A percentile compares a stretch with the other conserved stretches of the same genome.
Conservation (phyloP, 768 basidiomycete species). For the Mrakia gelida region DNA sequence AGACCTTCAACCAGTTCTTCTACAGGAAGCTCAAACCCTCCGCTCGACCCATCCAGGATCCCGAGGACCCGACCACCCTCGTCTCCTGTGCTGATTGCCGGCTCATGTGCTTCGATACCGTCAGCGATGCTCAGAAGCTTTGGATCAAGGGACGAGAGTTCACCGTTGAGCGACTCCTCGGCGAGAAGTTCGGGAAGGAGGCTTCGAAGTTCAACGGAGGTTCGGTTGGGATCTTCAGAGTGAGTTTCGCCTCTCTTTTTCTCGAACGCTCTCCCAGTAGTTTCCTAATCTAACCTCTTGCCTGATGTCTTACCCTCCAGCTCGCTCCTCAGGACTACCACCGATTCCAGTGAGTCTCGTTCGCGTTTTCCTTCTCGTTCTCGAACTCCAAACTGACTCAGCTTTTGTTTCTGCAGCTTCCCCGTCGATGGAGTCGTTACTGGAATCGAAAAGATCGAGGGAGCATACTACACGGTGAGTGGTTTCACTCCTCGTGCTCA, state of each 20-base stretch:
- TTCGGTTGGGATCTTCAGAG: slow-evolving; percentile 53
- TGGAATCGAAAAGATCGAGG: slow-evolving; percentile 71
- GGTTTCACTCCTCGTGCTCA: no score
- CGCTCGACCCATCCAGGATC: slow-evolving; percentile 69
- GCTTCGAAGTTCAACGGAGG: slow-evolving; percentile 72
- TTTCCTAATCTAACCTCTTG: no score
- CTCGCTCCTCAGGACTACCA: slow-evolving; percentile 93
- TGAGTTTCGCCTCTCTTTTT: no score
- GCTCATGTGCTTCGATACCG: slow-evolving; percentile 87
- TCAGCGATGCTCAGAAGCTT: slow-evolving; percentile 74
- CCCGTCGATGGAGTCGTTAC: slow-evolving; percentile 83
- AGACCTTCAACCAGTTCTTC: slow-evolving; percentile 87
- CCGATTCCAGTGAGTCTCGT: slow-evolving; percentile 56
- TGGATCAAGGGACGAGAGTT: slow-evolving; percentile 99
- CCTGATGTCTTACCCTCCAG: no score
- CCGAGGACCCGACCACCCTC: slow-evolving; percentile 68
- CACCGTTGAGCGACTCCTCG: slow-evolving; percentile 70
- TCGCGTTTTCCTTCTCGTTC: not conserved
- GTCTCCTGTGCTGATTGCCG: slow-evolving; percentile 92
- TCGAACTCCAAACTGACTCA: not conserved
- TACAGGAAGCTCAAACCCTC: slow-evolving; percentile 75
- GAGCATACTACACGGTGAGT: slow-evolving; percentile 78
- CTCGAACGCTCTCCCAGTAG: no score
- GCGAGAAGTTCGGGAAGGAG: slow-evolving; percentile 66
- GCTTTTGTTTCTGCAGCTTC: slow-evolving; percentile 45